Evolutionary conservation across 441 rosid genomes (phyloP).

Genomic region (Melastoma candidum): DNA sequence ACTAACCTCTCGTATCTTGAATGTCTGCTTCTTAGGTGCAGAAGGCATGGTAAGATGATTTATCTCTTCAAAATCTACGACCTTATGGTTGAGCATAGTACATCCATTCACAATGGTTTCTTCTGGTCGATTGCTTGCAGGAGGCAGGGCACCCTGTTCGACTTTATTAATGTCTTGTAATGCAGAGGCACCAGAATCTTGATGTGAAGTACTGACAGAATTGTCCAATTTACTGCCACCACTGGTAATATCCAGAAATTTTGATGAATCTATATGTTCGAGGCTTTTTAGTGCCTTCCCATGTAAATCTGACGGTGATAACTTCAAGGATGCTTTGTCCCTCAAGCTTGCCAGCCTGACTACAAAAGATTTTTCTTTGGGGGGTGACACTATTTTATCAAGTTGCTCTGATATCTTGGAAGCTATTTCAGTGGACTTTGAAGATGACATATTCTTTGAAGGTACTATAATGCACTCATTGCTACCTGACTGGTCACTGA

Average conservation of each 20-base stretch:
- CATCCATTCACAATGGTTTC: constrained; percentile 21
- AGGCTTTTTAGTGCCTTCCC: constrained; percentile 82
- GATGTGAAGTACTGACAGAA: constrained; percentile 8
- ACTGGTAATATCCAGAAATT: constrained; percentile 34
- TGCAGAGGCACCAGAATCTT: constrained; percentile 21
- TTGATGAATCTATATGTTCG: constrained; percentile 53
- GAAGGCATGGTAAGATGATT: constrained; percentile 25
- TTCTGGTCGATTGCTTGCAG: constrained; percentile 26
- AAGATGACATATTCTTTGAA: constrained; percentile 37
- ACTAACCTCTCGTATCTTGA: constrained; percentile 71
- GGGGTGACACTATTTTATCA: constrained; percentile 46
- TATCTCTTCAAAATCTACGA: constrained; percentile 20
- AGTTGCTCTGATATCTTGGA: constrained; percentile 70
- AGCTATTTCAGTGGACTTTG: constrained; percentile 75
- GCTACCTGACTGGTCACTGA: constrained; percentile 19
- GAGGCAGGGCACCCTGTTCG: constrained; percentile 33
- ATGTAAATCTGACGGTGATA: constrained; percentile 66
- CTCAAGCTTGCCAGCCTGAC: constrained; percentile 15
- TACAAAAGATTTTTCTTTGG: constrained; percentile 10
- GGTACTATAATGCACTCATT: constrained; percentile 29
- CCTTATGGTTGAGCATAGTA: constrained; percentile 20
- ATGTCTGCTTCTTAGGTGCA: constrained; percentile 37
- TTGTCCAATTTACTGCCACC: constrained; percentile 25
- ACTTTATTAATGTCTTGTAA: constrained; percentile 29
- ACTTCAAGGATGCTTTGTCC: constrained; percentile 65